A percentile compares a stretch with the other conserved stretches of the same genome.
Evolutionary conservation across 225 moss, liverwort and hornwort genomes (phyloP).

Genomic region (Lunularia cruciata): DNA sequence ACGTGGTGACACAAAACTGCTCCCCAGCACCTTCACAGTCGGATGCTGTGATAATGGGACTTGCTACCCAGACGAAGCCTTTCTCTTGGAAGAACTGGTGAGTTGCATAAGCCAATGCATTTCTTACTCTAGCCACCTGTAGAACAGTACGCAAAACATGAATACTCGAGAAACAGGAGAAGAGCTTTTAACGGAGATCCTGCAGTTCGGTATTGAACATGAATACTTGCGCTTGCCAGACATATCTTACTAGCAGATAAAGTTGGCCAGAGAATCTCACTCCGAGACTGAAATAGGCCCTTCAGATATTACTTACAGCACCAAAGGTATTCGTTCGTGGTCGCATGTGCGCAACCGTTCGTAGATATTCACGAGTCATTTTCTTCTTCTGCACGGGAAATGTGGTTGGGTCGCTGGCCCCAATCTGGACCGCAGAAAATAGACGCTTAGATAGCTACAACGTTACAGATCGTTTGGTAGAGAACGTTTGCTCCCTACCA

Average conservation of each 20-base stretch:
- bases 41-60: slow-evolving; percentile 91
- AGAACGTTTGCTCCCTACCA: too few relatives aligned
- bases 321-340: slow-evolving; percentile 97
- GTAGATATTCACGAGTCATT: slow-evolving; percentile 73
- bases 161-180: too few relatives aligned
- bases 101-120: slow-evolving; percentile 92
- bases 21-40: slow-evolving; percentile 99
- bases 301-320: slow-evolving; percentile 62
- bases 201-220: too few relatives aligned
- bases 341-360: slow-evolving; percentile 85
- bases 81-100: slow-evolving; percentile 94
- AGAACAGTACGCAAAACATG: slow-evolving; percentile 8
- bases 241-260: too few relatives aligned
- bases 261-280: too few relatives aligned
- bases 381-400: slow-evolving; percentile 98
- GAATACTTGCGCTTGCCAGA: too few relatives aligned
- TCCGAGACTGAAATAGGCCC: too few relatives aligned
- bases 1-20: slow-evolving; percentile 96
- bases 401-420: slow-evolving; percentile 83
- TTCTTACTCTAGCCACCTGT: slow-evolving; percentile 92
- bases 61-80: slow-evolving; percentile 95
- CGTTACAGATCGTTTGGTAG: too few relatives aligned
- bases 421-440: slow-evolving; percentile 57
- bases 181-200: too few relatives aligned
- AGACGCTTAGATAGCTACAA: too few relatives aligned